Evolutionary conservation across 1,284 basidiomycete species (phyloP), one percentile per base, ranked within the genome.

Genomic region (Garcileccinum viscosum): DNA sequence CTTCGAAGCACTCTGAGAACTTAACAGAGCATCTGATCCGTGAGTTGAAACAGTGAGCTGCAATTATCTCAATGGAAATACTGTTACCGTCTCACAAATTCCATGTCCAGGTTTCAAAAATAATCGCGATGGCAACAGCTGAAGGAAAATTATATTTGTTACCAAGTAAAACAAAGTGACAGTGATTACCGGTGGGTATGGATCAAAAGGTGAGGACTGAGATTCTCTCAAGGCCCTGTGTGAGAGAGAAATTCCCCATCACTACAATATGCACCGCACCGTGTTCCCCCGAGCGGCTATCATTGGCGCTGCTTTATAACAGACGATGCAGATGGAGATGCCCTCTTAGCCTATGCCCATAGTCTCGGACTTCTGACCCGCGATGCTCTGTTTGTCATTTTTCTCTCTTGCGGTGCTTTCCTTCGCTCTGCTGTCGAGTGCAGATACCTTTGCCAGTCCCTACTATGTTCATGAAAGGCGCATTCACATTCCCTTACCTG

Each of bases 391-490:
- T 27, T 58, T 9, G 22, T 15, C 38, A n/a, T 38, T 56, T 7
- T 3, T 71, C 33, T 56, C 64, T 2, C 56, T 78, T 12, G 67
- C 71, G 42, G 15, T 30, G 4, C 38, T 79, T 63, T 22, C 53
- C 27, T 33, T 77, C 32, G 64, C 53, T n/a, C 44, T 76, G 15
- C 47, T 71, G 30, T 64, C 69, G 1, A 30, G 30, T 9, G 72
- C 70, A 53, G 60, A 30, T 38, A 68, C 71, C 24, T 60, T 60
- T 59, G 58, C 38, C 24, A 60, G 47, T 22, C 59, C 61, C 27
- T 70, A 66, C 58, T 67, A 30, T 27, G 62, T 74, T 35, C 82
- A 83, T 42, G 82, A 84, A 67, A 78, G 74, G 22, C 81, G 82
- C 61, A 68, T 64, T 19, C 65, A 70, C 40, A 61, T 75, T 14